Evolutionary conservation across 2,329 filamentous ascomycete genomes (phyloP), one percentile per base, ranked within the genome.

Genomic region (Ophiocordyceps camponoti-leonardi): DNA sequence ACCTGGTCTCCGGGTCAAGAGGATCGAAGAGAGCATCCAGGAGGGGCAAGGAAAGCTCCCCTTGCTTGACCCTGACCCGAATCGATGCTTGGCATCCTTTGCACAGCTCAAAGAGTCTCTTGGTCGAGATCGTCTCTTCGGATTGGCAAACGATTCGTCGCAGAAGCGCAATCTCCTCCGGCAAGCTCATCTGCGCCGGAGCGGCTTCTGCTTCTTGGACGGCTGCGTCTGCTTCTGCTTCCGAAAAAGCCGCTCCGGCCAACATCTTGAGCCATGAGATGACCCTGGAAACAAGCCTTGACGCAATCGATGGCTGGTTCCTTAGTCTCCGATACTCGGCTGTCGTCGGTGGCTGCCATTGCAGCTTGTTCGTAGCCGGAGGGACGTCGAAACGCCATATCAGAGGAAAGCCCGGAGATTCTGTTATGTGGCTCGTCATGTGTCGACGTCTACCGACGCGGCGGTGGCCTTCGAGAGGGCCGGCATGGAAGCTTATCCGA

Each of bases 391-490:
- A 62, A 0, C 65, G 63, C 73, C 72, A 77, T 7, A 62, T 54
- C 2, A 67, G 62, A 16, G 63, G 56, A 18, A 58, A 60, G 8
- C 60, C 52, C 4, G 55, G 53, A 20, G 65, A 56, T 10, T 61
- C 54, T 23, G 68, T 63, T 46, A 69, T 60, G 47, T 73, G 56
- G 44, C 67, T 72, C 19, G 68, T 71, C 65, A 77, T 73, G 44
- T 66, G 67, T 46, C 35, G 35, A 14, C 74, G 67, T 54, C 66
- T 74, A 33, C 72, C 71, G 19, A 69, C 53, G 7, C 73, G 66
- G 28, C 69, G 71, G 28, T 71, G 67, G 53, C 65, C 68, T 58
- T 78, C 75, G 49, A 78, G 61, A 1, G 73, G 73, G 0, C 73
- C 74, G 0, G 70, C 68, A 7, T 68, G 65, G 13, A 39, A 39